Conservation (phyloP, 2,329 filamentous ascomycete genomes). For the Orbilia ellipsospora region DNA sequence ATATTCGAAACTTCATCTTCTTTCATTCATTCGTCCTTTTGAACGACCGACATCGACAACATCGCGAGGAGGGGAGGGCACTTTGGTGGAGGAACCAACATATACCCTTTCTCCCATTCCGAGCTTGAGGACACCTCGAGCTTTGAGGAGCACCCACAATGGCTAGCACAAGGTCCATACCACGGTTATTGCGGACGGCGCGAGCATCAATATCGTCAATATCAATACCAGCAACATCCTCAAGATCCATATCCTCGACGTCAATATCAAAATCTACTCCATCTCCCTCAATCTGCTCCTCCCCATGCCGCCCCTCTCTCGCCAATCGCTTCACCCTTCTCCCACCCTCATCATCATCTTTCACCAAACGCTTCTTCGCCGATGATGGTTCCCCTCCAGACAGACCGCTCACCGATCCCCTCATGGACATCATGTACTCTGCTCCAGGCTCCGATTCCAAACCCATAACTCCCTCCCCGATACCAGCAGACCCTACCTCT, state of each 20-base stretch:
- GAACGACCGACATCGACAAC: background rate
- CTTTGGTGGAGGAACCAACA: constrained; percentile 2
- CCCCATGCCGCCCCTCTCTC: constrained; percentile 27
- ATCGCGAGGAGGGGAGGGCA: constrained; percentile 38
- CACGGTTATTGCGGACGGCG: constrained; percentile 26
- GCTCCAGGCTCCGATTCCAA: background rate
- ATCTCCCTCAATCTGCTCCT: constrained; percentile 9
- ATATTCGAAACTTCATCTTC: too few relatives aligned
- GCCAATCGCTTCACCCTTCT: constrained; percentile 2
- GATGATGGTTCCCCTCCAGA: constrained; percentile 10
- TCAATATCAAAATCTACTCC: constrained; percentile 2
- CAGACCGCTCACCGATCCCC: background rate
- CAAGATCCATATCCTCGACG: background rate
- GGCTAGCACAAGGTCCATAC: constrained; percentile 30
- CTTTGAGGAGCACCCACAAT: constrained; percentile 9
- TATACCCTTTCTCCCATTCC: background rate
- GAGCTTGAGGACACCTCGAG: background rate
- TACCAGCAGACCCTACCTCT: background rate
- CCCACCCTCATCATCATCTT: constrained; percentile 13
- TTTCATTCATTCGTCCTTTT: constrained; percentile 5
- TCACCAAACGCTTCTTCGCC: constrained; percentile 22
- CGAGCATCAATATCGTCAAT: constrained; percentile 18
- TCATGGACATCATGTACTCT: background rate
- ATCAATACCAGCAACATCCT: background rate
- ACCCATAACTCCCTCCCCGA: constrained; percentile 3